Evolutionary conservation across 75 land plant species (phyloP).

Genomic region (Chamaecyparis obtusa): DNA sequence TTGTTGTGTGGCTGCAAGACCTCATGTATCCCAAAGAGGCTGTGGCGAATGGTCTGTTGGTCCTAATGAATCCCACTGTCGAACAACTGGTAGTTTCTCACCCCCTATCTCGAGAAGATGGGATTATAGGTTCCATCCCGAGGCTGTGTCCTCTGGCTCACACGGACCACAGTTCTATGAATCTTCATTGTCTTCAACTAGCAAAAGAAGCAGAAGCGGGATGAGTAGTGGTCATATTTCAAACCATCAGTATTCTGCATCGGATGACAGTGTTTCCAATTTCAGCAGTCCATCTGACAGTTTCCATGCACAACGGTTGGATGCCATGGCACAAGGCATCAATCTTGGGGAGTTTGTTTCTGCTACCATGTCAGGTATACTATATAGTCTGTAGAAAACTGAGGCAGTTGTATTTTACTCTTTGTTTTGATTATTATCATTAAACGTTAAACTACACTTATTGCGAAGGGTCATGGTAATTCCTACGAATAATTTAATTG

Average conservation of each 20-base stretch:
- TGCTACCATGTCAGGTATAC: constrained; percentile 34
- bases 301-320: constrained; percentile 46
- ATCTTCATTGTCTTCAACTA: constrained; percentile 50
- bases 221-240: constrained; percentile 30
- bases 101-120: constrained; percentile 53
- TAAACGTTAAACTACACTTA: neutral
- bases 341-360: constrained; percentile 31
- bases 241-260: constrained; percentile 30
- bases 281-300: constrained; percentile 64
- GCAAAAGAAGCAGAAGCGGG: constrained; percentile 54
- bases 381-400: neutral
- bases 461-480: neutral
- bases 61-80: constrained; percentile 70
- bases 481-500: neutral
- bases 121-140: constrained; percentile 41
- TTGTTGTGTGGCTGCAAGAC: constrained; percentile 95
- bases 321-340: constrained; percentile 43
- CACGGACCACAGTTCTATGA: constrained; percentile 26
- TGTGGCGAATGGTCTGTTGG: constrained; percentile 55
- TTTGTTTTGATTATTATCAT: neutral
- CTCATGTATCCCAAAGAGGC: constrained; percentile 63
- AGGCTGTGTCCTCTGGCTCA: constrained; percentile 32
- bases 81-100: constrained; percentile 62
- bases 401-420: neutral
- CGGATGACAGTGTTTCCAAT: constrained; percentile 34